Evolutionary conservation across 768 basidiomycete genomes (phyloP).

Genomic region (Udeniomyces megalosporus): DNA sequence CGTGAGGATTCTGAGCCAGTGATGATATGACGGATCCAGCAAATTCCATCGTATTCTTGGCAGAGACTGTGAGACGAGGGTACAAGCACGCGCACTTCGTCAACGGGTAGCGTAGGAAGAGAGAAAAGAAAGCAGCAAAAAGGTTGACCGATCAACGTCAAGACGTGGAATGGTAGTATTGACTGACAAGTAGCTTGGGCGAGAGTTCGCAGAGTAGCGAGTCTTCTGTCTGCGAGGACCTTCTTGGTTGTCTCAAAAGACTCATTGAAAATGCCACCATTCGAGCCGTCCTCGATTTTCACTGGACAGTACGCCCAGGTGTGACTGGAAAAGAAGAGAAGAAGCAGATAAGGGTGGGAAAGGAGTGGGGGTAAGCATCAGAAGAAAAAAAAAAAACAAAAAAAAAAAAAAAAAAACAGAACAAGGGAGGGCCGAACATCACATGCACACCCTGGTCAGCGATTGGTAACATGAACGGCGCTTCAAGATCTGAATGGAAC

Average conservation of each 20-base stretch:
- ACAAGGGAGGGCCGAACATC: too few relatives aligned
- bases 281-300: background rate
- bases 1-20: background rate
- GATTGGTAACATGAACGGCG: too few relatives aligned
- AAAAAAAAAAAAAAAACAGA: background rate
- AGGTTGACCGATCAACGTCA: background rate
- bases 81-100: too few relatives aligned
- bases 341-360: background rate
- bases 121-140: background rate
- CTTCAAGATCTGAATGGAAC: background rate
- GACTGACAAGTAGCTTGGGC: background rate
- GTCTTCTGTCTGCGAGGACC: slow-evolving; percentile 11
- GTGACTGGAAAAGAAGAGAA: background rate
- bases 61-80: too few relatives aligned
- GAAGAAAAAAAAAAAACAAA: background rate
- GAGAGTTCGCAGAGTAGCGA: background rate
- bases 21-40: background rate
- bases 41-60: background rate
- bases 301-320: background rate
- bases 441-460: too few relatives aligned
- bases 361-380: background rate
- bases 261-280: background rate
- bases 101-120: too few relatives aligned
- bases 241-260: slow-evolving; percentile 7
- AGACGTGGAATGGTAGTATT: background rate